Percentiles rank a stretch among this genome's conserved stretches.
These are phyloP conservation scores for Kalanchoe fedtschenkoi DNA, from an alignment of 164 flowering plant genomes.

Conservation along the genomic window DNA sequence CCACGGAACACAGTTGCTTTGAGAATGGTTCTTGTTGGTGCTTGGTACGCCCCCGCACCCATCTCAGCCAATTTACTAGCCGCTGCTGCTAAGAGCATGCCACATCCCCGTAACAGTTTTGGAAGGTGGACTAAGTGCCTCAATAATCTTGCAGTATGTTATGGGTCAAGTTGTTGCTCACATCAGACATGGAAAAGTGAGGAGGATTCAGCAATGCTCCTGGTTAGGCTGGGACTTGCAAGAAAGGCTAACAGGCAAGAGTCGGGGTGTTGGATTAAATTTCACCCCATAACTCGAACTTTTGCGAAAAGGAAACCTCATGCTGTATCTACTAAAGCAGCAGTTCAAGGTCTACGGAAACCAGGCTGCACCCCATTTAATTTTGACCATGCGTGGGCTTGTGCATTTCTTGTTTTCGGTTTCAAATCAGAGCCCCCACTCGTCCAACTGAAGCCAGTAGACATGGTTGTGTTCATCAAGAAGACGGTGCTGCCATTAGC, in stretches of 20 bases:
- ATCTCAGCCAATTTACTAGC: slow-evolving; percentile 49
- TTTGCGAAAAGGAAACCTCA: slow-evolving; percentile 47
- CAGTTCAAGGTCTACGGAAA: slow-evolving; percentile 48
- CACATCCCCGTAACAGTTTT: slow-evolving; percentile 23
- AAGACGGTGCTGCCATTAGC: slow-evolving; percentile 73
- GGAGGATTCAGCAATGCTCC: slow-evolving; percentile 57
- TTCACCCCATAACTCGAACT: slow-evolving; percentile 52
- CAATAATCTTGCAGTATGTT: slow-evolving; percentile 19
- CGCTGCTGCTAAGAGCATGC: slow-evolving; percentile 47
- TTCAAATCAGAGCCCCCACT: slow-evolving; percentile 82
- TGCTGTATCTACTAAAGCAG: slow-evolving; percentile 40
- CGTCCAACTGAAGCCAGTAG: slow-evolving; percentile 54
- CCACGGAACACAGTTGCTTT: slow-evolving; percentile 38
- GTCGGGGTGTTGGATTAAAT: slow-evolving; percentile 51
- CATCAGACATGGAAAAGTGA: slow-evolving; percentile 43
- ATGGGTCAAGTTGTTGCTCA: slow-evolving; percentile 21
- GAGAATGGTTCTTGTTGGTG: slow-evolving; percentile 72
- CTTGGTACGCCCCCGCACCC: slow-evolving; percentile 81
- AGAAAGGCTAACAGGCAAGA: slow-evolving; percentile 31
- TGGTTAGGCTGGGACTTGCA: slow-evolving; percentile 69
- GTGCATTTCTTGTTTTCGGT: slow-evolving; percentile 71
- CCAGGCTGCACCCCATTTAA: slow-evolving; percentile 33
- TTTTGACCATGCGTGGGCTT: slow-evolving; percentile 76
- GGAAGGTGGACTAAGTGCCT: slow-evolving; percentile 45
- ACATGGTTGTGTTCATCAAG: slow-evolving; percentile 66